Evolutionary conservation across 192 early-diverging fungal genomes (phyloP).

Genomic region (Pilaira anomala): DNA sequence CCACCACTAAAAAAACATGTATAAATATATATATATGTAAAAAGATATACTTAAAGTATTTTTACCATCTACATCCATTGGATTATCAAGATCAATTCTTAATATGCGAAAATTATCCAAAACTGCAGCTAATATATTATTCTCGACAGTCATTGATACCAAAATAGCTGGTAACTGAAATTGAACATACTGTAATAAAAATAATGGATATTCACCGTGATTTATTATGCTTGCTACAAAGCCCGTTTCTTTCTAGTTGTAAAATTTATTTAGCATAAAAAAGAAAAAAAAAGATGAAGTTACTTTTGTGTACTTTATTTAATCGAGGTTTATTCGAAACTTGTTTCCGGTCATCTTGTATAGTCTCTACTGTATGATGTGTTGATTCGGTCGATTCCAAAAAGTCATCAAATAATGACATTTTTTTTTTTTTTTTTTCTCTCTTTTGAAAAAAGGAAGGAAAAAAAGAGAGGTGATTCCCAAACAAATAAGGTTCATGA

Average conservation of each 20-base stretch:
- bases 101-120: constrained; percentile 71
- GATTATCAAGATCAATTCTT: constrained; percentile 86
- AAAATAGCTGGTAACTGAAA: constrained; percentile 79
- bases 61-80: constrained; percentile 71
- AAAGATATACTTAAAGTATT: background rate
- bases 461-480: no score
- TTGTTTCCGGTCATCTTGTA: background rate
- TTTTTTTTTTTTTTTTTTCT: no score
- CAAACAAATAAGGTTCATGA: background rate
- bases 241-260: constrained; percentile 46
- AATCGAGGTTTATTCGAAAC: background rate
- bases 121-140: constrained; percentile 79
- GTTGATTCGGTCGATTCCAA: constrained; percentile 33
- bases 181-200: constrained; percentile 85
- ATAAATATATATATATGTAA: background rate
- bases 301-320: constrained; percentile 20
- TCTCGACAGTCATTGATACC: constrained; percentile 72
- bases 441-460: no score
- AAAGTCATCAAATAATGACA: constrained; percentile 47
- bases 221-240: constrained; percentile 43
- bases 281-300: constrained; percentile 4
- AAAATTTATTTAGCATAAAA: background rate
- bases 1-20: constrained; percentile 54
- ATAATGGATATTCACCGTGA: constrained; percentile 53
- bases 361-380: background rate